Percentiles rank a stretch among this genome's conserved stretches.
These are phyloP conservation scores for Pythium utonaiense DNA, from an alignment of 352 stramenopile species.

Conservation along the genomic window DNA sequence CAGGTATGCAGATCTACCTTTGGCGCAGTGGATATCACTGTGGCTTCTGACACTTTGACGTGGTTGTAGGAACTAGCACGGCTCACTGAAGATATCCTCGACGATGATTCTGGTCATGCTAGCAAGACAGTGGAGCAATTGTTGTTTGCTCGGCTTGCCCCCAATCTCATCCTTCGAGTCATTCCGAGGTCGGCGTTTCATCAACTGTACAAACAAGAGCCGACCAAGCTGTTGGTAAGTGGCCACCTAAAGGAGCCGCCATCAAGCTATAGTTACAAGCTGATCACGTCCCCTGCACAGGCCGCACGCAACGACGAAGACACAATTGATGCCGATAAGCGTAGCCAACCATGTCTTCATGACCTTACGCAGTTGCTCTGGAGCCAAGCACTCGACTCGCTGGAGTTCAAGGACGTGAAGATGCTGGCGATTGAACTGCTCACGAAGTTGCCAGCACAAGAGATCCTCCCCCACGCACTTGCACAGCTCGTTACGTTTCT, in stretches of 20 bases:
- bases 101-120: slow-evolving; percentile 35
- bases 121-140: slow-evolving; percentile 37
- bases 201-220: background rate
- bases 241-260: too few species aligned
- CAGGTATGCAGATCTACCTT: slow-evolving; percentile 5
- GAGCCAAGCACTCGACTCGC: slow-evolving; percentile 41
- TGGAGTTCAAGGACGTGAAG: slow-evolving; percentile 82
- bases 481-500: slow-evolving; percentile 44
- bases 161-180: slow-evolving; percentile 60
- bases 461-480: slow-evolving; percentile 41
- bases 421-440: slow-evolving; percentile 59
- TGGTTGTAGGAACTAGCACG: slow-evolving; percentile 30
- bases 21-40: background rate
- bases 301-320: background rate
- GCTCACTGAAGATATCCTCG: slow-evolving; percentile 44
- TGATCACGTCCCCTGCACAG: background rate
- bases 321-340: background rate
- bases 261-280: too few species aligned
- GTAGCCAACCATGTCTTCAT: slow-evolving; percentile 3
- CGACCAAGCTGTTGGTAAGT: slow-evolving; percentile 12
- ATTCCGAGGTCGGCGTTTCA: slow-evolving; percentile 28
- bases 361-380: slow-evolving; percentile 22
- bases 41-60: background rate
- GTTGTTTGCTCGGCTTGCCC: slow-evolving; percentile 57
- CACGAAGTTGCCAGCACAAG: slow-evolving; percentile 32